Evolutionary conservation across 768 basidiomycete genomes (phyloP), one percentile per base, ranked within the genome.

Genomic region (Rossbeevera mucosa): DNA sequence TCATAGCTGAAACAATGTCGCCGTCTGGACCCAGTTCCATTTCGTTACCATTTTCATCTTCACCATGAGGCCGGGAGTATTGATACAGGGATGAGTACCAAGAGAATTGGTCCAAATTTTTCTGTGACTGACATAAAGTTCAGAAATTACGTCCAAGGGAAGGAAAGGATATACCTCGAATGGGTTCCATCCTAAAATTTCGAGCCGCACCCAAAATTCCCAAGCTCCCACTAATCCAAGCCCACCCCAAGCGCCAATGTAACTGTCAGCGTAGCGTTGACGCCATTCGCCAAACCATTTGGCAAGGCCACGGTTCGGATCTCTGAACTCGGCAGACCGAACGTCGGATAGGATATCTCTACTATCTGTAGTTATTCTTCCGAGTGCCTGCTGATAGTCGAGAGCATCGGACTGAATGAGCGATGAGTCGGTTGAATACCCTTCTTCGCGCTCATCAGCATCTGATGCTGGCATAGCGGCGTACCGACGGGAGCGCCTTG

Each of bases 181-280:
- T 43, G 88, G 91, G 65, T 93, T 82, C 94, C 94, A 96, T 4
- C 86, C 88, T 11, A 91, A 71, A 56, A 85, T 77, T 71, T 97
- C 94, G 52, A 92, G 72, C 50, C 92, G 76, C n/a, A 82, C 82
- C 91, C 91, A 94, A 66, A 94, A 95, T 68, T 94, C 93, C 92
- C 93, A 95, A 44, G 90, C 89, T 46, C 85, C 85, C 1, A 94
- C 83, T 40, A 93, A 77, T 0, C 86, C 91, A 49, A 94, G 73
- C 4, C 93, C 90, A 44, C 94, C 94, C 76, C 90, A 97, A 4
- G 94, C 94, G 33, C 88, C 85, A 2, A 78, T 72, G 70, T 95
- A 97, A 53, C 80, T 91, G 56, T 97, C 94, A 5, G 74, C 75
- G 59, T 86, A 92, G 55, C 75, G 77, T 54, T 80, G 75, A 48